phyloP scores from a whole-genome alignment of 2,329 filamentous ascomycete genomes.

The Ciborinia camelliae region DNA sequence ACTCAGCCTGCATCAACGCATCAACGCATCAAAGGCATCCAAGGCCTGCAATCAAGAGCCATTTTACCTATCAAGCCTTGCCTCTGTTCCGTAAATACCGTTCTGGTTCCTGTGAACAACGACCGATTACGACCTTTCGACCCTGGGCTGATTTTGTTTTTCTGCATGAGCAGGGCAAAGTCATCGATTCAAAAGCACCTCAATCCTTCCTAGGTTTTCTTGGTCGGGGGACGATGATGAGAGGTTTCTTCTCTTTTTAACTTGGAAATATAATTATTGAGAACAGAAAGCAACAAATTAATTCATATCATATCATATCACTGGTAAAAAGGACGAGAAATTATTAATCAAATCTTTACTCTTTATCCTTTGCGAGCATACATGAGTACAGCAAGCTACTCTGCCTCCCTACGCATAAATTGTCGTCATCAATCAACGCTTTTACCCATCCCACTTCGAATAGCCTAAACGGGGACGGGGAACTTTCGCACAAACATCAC shows the following conservation, averaged over 20 bases:
- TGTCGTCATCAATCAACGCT: slow-evolving; percentile 9
- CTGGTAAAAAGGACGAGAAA: background rate
- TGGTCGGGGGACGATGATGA: slow-evolving; percentile 3
- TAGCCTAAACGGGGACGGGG: slow-evolving; percentile 13
- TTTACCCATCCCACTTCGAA: slow-evolving; percentile 15
- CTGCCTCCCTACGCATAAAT: background rate
- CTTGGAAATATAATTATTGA: background rate
- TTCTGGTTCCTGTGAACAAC: background rate
- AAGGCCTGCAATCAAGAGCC: background rate
- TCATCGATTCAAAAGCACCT: slow-evolving; percentile 10
- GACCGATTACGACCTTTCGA: background rate
- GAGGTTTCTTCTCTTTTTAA: background rate
- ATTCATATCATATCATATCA: background rate
- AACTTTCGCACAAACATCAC: slow-evolving; percentile 17
- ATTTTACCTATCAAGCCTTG: background rate
- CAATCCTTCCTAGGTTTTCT: background rate
- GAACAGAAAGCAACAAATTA: slow-evolving; percentile 15
- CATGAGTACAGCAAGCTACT: background rate
- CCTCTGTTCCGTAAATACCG: background rate
- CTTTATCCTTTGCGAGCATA: background rate
- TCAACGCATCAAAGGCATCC: no score
- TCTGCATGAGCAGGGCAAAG: slow-evolving; percentile 7
- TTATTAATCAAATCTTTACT: background rate
- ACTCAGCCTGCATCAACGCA: slow-evolving; percentile 7
- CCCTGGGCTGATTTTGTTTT: background rate